Evolutionary conservation across 495 filamentous ascomycete genomes (phyloP).

Genomic region (Sporormia fimetaria): DNA sequence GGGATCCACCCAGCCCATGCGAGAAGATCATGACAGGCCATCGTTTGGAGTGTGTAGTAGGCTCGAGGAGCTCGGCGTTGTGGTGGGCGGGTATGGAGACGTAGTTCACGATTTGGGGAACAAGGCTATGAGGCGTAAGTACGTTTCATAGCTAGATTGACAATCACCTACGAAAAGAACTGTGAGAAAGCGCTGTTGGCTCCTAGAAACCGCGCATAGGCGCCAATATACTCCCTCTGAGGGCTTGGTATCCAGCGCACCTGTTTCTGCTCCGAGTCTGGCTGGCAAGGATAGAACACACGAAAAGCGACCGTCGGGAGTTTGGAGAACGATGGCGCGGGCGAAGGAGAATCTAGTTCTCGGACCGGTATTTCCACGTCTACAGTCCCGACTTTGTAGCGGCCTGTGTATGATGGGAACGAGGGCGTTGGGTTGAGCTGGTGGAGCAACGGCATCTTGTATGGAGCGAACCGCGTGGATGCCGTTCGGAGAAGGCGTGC

Average conservation of each 20-base stretch:
- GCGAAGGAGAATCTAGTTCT: conserved; percentile 43
- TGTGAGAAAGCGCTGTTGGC: conserved; percentile 44
- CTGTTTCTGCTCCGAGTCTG: conserved; percentile 30
- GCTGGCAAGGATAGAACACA: conserved; percentile 59
- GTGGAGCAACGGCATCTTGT: conserved; percentile 30
- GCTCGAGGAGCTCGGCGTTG: conserved; percentile 39
- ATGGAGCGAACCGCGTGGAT: not conserved
- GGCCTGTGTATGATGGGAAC: conserved; percentile 60
- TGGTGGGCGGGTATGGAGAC: conserved; percentile 47
- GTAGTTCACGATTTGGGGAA: conserved; percentile 57
- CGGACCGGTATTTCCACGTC: conserved; percentile 62
- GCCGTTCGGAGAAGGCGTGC: not conserved
- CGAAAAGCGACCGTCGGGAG: conserved; percentile 60
- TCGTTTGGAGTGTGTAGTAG: conserved; percentile 38
- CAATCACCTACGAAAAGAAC: conserved; percentile 45
- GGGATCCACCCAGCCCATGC: conserved; percentile 62
- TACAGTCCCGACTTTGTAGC: conserved; percentile 59
- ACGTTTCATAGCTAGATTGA: too few species aligned
- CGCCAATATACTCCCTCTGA: conserved; percentile 54
- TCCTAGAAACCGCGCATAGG: conserved; percentile 58
- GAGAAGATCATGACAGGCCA: conserved; percentile 76
- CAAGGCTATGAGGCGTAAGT: too few species aligned
- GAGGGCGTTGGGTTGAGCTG: conserved; percentile 45
- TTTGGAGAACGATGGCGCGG: conserved; percentile 37
- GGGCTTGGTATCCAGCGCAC: conserved; percentile 64